Conservation (phyloP, 2,329 filamentous ascomycete species). For the Fusarium nurragi region DNA sequence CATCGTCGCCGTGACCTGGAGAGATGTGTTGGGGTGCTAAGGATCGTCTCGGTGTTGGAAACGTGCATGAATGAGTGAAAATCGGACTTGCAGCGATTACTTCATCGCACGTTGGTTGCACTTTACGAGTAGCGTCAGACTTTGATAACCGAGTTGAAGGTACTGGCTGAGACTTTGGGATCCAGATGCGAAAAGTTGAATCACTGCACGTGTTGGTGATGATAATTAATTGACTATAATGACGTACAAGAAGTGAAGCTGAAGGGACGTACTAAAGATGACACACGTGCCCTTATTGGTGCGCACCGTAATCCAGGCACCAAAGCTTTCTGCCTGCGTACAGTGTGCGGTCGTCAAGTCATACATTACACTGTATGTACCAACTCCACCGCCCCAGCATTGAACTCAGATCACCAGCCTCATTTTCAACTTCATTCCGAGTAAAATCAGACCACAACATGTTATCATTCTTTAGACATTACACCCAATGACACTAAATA, state of each 20-base stretch:
- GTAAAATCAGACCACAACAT: conserved; percentile 7
- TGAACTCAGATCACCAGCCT: conserved; percentile 33
- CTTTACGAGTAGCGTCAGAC: neutral
- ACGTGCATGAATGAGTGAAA: conserved; percentile 13
- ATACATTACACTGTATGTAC: conserved; percentile 2
- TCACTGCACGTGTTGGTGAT: neutral
- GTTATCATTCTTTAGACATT: neutral
- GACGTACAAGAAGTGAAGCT: conserved; percentile 30
- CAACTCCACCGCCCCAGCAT: conserved; percentile 41
- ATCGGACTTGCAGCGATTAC: conserved; percentile 2
- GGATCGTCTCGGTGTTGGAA: neutral
- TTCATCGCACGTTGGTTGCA: neutral
- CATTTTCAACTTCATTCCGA: conserved; percentile 32
- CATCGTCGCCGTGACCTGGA: neutral
- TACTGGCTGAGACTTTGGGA: neutral
- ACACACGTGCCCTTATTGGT: conserved; percentile 24
- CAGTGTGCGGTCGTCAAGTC: neutral
- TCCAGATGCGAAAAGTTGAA: neutral
- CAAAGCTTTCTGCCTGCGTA: neutral
- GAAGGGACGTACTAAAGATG: conserved; percentile 3
- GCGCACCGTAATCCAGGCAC: conserved; percentile 26
- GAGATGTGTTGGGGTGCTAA: neutral
- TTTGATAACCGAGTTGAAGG: neutral
- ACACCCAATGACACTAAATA: neutral
- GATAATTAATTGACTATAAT: conserved; percentile 13